These are phyloP conservation scores for Xylaria sp. DNA, from an alignment of 2,329 filamentous ascomycete species.

Conservation along the genomic window DNA sequence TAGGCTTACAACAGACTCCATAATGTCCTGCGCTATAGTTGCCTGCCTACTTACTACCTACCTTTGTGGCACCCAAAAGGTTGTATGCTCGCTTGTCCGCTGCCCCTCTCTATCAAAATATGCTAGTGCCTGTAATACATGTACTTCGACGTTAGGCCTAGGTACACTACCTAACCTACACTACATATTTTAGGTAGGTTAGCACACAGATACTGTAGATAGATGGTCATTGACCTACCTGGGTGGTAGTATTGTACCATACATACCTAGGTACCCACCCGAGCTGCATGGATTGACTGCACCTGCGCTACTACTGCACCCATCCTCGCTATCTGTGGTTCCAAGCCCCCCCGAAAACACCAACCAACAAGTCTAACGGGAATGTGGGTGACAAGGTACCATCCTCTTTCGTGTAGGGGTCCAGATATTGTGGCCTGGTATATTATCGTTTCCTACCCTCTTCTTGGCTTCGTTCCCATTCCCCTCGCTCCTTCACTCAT, in stretches of 20 bases:
- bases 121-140: slow-evolving; percentile 1
- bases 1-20: slow-evolving; percentile 15
- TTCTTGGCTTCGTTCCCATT: slow-evolving; percentile 16
- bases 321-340: slow-evolving; percentile 33
- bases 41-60: background rate
- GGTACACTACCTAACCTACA: background rate
- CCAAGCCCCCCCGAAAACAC: slow-evolving; percentile 32
- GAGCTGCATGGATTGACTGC: slow-evolving; percentile 36
- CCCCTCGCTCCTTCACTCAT: slow-evolving; percentile 16
- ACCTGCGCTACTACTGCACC: slow-evolving; percentile 34
- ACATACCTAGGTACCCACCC: slow-evolving; percentile 30
- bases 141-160: background rate
- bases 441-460: slow-evolving; percentile 37
- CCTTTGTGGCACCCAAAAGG: slow-evolving; percentile 23
- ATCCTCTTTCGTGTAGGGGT: slow-evolving; percentile 35
- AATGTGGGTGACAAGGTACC: slow-evolving; percentile 30
- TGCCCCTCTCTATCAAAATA: slow-evolving; percentile 14
- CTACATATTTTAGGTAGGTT: no score
- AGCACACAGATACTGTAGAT: background rate
- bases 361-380: slow-evolving; percentile 30
- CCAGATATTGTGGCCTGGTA: slow-evolving; percentile 31
- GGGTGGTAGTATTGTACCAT: background rate
- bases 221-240: slow-evolving; percentile 15
- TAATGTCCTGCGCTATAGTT: slow-evolving; percentile 17
- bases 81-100: slow-evolving; percentile 19